phyloP scores from a whole-genome alignment of 2,329 filamentous ascomycete genomes.

The Fusarium graminum region DNA sequence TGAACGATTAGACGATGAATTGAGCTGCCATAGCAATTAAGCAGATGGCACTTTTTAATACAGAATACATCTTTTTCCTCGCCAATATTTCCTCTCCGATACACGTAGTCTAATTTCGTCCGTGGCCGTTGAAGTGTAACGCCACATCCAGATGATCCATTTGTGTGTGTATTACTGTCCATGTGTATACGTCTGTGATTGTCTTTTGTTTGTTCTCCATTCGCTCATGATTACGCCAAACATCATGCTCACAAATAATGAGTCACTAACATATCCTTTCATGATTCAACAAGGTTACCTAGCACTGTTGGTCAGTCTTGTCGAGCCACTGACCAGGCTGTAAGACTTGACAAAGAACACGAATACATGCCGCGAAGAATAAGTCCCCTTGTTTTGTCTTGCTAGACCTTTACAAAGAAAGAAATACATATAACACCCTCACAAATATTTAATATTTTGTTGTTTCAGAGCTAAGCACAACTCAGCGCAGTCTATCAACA shows the following conservation, averaged over 20 bases:
- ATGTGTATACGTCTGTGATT: neutral
- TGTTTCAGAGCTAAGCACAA: too few species aligned
- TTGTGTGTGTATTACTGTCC: neutral
- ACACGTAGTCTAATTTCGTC: neutral
- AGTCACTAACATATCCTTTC: too few species aligned
- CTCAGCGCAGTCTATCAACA: neutral
- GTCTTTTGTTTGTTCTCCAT: neutral
- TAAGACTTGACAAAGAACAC: neutral
- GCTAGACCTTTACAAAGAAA: too few species aligned
- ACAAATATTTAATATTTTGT: too few species aligned
- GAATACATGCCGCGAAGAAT: neutral
- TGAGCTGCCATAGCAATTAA: constrained; percentile 7
- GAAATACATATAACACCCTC: too few species aligned
- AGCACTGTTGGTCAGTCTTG: neutral
- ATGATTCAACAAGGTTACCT: neutral
- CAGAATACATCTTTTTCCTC: constrained; percentile 13
- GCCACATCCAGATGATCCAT: neutral
- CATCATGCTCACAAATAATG: neutral
- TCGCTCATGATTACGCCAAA: neutral
- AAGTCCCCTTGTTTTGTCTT: neutral
- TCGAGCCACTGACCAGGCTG: neutral
- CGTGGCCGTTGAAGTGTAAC: neutral
- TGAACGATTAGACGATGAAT: constrained; percentile 5
- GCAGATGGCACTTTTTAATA: constrained; percentile 32
- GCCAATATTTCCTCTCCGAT: neutral